Evolutionary conservation across 1,284 basidiomycete species (phyloP).

Genomic region (Thelephora terrestris): DNA sequence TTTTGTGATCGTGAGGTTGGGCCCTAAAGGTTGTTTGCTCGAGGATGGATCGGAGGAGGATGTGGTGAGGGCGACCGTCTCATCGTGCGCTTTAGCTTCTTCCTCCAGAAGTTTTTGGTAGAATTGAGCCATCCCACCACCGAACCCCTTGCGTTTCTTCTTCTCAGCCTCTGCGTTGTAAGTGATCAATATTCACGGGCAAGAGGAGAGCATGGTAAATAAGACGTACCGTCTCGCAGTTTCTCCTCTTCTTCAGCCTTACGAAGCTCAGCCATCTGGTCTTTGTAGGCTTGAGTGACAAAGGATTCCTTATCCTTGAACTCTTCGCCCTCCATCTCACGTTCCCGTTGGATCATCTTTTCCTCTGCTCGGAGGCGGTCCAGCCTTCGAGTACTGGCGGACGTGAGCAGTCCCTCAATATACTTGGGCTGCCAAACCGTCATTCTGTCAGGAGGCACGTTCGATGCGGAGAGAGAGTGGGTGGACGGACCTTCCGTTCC

Average conservation of each 20-base stretch:
- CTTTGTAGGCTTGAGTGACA: conserved; percentile 95
- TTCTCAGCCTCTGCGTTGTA: conserved; percentile 42
- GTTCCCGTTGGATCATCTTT: conserved; percentile 92
- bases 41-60: conserved; percentile 32
- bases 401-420: conserved; percentile 72
- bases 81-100: conserved; percentile 73
- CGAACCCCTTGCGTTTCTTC: conserved; percentile 46
- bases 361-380: conserved; percentile 95
- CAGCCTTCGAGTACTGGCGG: conserved; percentile 79
- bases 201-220: no score
- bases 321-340: conserved; percentile 89
- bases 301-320: conserved; percentile 94
- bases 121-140: conserved; percentile 78
- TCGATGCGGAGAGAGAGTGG: conserved; percentile 2
- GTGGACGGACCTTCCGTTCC: conserved; percentile 61
- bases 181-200: not conserved
- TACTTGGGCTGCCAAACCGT: conserved; percentile 74
- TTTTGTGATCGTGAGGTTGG: conserved; percentile 63
- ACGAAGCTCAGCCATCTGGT: conserved; percentile 89
- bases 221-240: conserved; percentile 64
- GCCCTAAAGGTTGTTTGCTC: conserved; percentile 52
- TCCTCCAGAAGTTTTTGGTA: conserved; percentile 79
- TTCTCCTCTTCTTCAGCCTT: conserved; percentile 88
- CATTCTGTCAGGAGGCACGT: conserved; percentile 13
- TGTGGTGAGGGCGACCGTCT: conserved; percentile 65